Percentiles rank a stretch among this genome's conserved stretches.
phyloP scores from a whole-genome alignment of 148 eudicot genomes.

The Vaccinium macrocarpon region DNA sequence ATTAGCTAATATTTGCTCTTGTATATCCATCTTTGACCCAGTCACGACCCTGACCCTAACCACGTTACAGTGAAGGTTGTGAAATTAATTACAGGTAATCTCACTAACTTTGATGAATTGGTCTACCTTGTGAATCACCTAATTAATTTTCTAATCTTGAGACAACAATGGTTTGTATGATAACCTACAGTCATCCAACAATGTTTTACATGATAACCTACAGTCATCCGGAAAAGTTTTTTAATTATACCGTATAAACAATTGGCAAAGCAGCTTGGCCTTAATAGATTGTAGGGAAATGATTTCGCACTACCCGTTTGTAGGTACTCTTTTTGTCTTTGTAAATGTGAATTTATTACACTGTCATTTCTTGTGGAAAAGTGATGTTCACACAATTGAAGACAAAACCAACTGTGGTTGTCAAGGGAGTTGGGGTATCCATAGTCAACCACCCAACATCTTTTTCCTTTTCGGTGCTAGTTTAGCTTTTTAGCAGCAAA shows the following conservation, averaged over 20 bases:
- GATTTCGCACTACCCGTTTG: neutral
- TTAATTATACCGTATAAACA: neutral
- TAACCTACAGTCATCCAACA: neutral
- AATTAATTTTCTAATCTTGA: neutral
- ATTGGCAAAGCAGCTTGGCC: neutral
- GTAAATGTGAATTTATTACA: neutral
- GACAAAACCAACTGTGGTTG: neutral
- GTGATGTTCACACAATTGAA: neutral
- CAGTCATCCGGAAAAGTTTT: neutral
- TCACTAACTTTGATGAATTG: conserved; percentile 1
- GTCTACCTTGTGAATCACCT: neutral
- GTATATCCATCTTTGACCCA: conserved; percentile 36
- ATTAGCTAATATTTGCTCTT: conserved; percentile 27
- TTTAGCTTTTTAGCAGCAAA: too few relatives aligned
- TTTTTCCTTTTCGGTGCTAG: too few relatives aligned
- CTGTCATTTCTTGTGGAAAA: neutral
- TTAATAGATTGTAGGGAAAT: neutral
- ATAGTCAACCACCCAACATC: neutral
- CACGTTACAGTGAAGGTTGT: conserved; percentile 28
- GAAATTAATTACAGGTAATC: conserved; percentile 48
- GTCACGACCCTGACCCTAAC: conserved; percentile 29
- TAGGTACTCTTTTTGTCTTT: neutral
- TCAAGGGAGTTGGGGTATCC: neutral
- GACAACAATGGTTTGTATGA: neutral
- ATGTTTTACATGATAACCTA: too few relatives aligned